A percentile compares a stretch with the other conserved stretches of the same genome.
These are phyloP conservation scores for Colletotrichum noveboracense DNA, from an alignment of 2,329 filamentous ascomycete genomes.

Conservation along the genomic window DNA sequence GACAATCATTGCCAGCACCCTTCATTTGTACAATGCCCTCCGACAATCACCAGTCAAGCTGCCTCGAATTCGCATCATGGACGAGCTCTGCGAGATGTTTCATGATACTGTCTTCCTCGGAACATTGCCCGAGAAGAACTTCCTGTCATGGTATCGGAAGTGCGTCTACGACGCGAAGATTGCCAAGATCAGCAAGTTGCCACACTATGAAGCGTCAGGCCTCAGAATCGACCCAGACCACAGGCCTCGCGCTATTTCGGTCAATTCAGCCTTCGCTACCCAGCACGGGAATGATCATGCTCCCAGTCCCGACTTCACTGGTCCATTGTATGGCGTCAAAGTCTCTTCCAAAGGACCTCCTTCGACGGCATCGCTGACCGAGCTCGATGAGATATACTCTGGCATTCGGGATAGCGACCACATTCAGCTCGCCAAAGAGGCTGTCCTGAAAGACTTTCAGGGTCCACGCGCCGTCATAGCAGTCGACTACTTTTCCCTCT, in stretches of 20 bases:
- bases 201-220: not conserved
- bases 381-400: not conserved
- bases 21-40: not conserved
- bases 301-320: not conserved
- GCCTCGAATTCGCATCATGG: not conserved
- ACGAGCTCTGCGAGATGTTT: not conserved
- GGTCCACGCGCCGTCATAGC: not conserved
- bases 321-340: not conserved
- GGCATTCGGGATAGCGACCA: not conserved
- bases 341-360: not conserved
- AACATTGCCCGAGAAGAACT: not conserved
- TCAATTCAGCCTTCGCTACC: not conserved
- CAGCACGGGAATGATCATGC: not conserved
- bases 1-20: fast-evolving
- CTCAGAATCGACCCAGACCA: not conserved
- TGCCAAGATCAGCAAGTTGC: not conserved
- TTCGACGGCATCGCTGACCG: not conserved
- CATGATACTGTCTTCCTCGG: not conserved
- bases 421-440: not conserved
- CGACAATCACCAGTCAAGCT: not conserved
- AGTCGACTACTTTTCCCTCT: not conserved
- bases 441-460: not conserved
- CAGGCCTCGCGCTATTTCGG: not conserved
- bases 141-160: not conserved
- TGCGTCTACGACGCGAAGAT: not conserved